Percentiles rank a stretch among this genome's conserved stretches.
Evolutionary conservation across 2,329 filamentous ascomycete species (phyloP).

Genomic region (Sclerotinia subarctica): DNA sequence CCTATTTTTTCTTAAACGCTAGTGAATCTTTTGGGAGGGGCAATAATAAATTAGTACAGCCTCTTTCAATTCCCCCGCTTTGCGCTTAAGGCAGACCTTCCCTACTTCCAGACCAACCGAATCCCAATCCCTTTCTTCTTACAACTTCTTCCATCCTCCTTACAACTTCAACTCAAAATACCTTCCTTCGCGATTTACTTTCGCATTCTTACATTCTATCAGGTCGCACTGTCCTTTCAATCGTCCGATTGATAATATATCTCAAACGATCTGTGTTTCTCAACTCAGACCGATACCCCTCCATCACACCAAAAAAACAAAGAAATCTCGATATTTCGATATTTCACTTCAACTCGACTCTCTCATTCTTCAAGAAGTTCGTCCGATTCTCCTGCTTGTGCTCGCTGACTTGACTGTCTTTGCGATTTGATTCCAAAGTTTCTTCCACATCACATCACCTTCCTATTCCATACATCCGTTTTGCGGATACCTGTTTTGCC

Average conservation of each 20-base stretch:
- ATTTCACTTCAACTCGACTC: slow-evolving; percentile 11
- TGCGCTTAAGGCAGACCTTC: slow-evolving; percentile 20
- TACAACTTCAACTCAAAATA: background rate
- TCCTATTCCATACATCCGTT: slow-evolving; percentile 34
- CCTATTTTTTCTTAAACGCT: background rate
- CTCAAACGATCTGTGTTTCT: background rate
- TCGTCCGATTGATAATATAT: slow-evolving; percentile 29
- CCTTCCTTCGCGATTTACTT: slow-evolving; percentile 1
- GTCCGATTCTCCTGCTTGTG: slow-evolving; percentile 39
- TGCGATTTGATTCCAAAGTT: slow-evolving; percentile 24
- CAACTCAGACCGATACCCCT: background rate
- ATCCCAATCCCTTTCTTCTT: slow-evolving; percentile 4
- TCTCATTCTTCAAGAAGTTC: slow-evolving; percentile 38
- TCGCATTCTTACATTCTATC: background rate
- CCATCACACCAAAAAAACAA: slow-evolving; percentile 12
- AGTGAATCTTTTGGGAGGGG: slow-evolving; percentile 10
- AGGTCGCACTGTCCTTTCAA: slow-evolving; percentile 38
- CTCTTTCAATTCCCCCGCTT: slow-evolving; percentile 18
- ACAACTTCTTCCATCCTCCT: background rate
- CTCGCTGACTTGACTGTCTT: slow-evolving; percentile 35
- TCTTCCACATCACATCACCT: slow-evolving; percentile 32
- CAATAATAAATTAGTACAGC: slow-evolving; percentile 7
- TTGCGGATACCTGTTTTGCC: slow-evolving; percentile 38
- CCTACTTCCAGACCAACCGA: slow-evolving; percentile 19
- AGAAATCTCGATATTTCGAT: slow-evolving; percentile 15